phyloP scores from a whole-genome alignment of 2,329 filamentous ascomycete genomes.

The Fusarium chuoi region DNA sequence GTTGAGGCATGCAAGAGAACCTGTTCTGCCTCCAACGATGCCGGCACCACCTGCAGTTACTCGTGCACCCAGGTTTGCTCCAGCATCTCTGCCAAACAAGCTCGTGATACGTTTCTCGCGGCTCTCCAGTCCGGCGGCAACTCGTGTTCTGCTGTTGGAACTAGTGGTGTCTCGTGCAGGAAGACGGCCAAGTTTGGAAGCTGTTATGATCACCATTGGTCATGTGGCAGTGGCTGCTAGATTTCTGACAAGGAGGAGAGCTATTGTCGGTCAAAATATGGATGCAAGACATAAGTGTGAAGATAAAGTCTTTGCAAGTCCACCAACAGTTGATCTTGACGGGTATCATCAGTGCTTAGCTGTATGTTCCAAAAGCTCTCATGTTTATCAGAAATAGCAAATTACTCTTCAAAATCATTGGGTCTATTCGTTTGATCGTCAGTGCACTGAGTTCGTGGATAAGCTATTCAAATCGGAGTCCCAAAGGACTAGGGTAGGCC shows the following conservation, averaged over 20 bases:
- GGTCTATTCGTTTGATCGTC: too few relatives aligned
- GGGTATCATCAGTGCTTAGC: neutral
- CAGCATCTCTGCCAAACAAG: neutral
- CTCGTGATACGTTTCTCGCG: conserved; percentile 4
- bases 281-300: neutral
- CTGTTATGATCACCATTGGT: conserved; percentile 10
- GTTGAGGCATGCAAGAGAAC: conserved; percentile 10
- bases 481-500: neutral
- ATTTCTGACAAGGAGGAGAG: accelerated
- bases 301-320: accelerated
- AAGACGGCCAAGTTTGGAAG: conserved; percentile 8
- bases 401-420: accelerated
- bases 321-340: too few relatives aligned
- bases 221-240: neutral
- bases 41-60: neutral
- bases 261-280: accelerated
- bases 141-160: conserved; percentile 6
- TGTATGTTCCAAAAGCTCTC: too few relatives aligned
- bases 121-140: neutral
- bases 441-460: too few relatives aligned
- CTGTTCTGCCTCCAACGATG: neutral
- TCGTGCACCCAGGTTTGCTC: neutral
- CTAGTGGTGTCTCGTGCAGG: neutral
- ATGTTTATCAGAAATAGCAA: accelerated
- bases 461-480: neutral